These are phyloP conservation scores for Mycotypha africana DNA, from an alignment of 371 early-diverging fungal genomes.

Conservation along the genomic window DNA sequence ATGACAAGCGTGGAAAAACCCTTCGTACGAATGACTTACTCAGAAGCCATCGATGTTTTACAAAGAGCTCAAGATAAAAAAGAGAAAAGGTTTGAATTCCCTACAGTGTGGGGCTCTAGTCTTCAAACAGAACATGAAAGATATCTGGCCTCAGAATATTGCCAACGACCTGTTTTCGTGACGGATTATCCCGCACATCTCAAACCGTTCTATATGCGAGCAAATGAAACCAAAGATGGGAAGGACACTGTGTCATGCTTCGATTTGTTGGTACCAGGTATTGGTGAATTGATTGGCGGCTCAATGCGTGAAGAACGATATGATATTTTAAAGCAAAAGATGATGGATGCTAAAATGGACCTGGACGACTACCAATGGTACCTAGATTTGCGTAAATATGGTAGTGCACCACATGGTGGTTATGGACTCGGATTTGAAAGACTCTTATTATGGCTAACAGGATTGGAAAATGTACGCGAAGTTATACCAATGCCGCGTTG, in stretches of 20 bases:
- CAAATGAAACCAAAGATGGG: conserved; percentile 47
- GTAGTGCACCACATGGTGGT: conserved; percentile 87
- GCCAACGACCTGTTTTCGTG: conserved; percentile 80
- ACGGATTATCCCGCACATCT: conserved; percentile 78
- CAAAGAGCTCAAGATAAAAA: conserved; percentile 32
- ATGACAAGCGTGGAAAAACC: conserved; percentile 36
- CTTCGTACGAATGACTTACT: conserved; percentile 77
- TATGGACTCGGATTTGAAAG: conserved; percentile 94
- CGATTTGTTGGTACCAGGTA: conserved; percentile 84
- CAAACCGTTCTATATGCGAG: conserved; percentile 94
- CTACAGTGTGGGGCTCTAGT: conserved; percentile 70
- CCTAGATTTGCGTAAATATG: conserved; percentile 78
- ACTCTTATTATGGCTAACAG: conserved; percentile 72
- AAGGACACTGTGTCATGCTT: conserved; percentile 81
- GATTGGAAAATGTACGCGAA: conserved; percentile 80
- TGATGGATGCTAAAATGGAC: conserved; percentile 55
- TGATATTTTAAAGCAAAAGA: conserved; percentile 47
- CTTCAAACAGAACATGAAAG: conserved; percentile 89
- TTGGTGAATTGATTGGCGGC: conserved; percentile 90
- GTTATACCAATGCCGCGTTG: conserved; percentile 77
- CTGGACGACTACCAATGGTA: conserved; percentile 81
- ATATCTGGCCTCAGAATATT: conserved; percentile 69
- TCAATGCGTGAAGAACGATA: conserved; percentile 79
- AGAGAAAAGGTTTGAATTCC: conserved; percentile 58
- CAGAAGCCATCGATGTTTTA: conserved; percentile 74